Base-by-base conservation (phyloP, 1,284 basidiomycete species). In the Sutorius eximius region DNA sequence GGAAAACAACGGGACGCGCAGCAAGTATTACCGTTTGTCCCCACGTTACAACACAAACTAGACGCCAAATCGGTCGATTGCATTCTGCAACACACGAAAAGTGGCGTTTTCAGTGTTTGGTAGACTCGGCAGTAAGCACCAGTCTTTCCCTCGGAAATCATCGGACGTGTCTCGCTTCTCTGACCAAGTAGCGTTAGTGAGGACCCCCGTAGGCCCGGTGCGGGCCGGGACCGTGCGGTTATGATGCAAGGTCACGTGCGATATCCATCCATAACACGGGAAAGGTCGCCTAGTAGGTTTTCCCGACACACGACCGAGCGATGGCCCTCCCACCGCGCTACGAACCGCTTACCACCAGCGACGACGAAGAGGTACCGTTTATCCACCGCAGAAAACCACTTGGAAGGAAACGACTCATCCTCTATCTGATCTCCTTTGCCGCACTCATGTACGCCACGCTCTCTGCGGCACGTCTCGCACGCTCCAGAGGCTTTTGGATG, bases 321-420 rank as follows among this genome's bases (percentile, higher is more conserved):
- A 71, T 71, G 68, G 58, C 43, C 51, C 52, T 69, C 57, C 57
- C 60, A 57, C 57, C 61, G 12, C 51, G 37, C 12, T 68, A 68
- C 45, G 52, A 71, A 33, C 64, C 43, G 5, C 57, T 68, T 42
- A 48, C 67, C 40, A 60, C 56, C 27, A 51, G 47, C 20, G 58
- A 57, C 29, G 52, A 53, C 29, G 56, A 53, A 32, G 55, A 18
- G 6, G 53, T 51, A 11, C 34, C 3, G 4, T 18, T 27, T 8
- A n/a, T 34, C 11, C 42, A 22, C 7, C 41, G 16, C 37, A 60
- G 13, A 41, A 49, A 45, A 18, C 37, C 13, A 1, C 0, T n/a
- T 16, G 43, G 50, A 51, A 71, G 52, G 51, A 71, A 58, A 49
- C 47, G 45, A 41, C 43, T 65, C 2, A 10, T 59, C 12, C 29